These are phyloP conservation scores for Globisporangium nagaii DNA, from an alignment of 352 stramenopile genomes.

Conservation along the genomic window DNA sequence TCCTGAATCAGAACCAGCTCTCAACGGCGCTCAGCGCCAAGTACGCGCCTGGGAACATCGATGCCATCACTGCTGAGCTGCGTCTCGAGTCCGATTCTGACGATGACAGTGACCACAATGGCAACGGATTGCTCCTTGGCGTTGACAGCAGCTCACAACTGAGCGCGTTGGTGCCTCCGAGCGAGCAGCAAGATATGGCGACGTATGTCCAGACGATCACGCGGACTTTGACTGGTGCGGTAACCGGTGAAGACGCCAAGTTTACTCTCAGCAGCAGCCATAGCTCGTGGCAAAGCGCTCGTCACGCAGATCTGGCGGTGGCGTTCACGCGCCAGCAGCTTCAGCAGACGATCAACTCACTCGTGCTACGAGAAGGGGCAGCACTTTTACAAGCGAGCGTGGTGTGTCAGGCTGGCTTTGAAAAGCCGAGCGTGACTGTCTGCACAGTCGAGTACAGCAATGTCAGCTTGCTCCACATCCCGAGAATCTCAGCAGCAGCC, in stretches of 20 bases:
- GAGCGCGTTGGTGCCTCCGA: not conserved
- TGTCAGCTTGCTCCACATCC: not conserved
- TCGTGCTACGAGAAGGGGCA: not conserved
- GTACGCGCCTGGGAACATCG: conserved; percentile 14
- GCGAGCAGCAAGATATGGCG: not conserved
- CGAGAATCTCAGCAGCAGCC: not conserved
- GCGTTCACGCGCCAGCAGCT: not conserved
- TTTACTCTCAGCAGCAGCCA: conserved; percentile 6
- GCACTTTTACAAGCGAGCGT: not conserved
- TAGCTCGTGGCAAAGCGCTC: conserved; percentile 1
- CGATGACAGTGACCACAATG: conserved; percentile 5
- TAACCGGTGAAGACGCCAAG: not conserved
- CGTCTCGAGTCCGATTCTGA: conserved; percentile 9
- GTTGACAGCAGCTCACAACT: conserved; percentile 6
- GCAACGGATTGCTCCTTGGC: conserved; percentile 20
- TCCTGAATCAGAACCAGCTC: conserved; percentile 7
- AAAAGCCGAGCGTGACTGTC: not conserved
- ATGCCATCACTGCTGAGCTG: conserved; percentile 15
- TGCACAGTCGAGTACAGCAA: conserved; percentile 6
- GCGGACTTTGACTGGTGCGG: not conserved
- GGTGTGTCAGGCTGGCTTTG: not conserved
- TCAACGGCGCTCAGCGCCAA: conserved; percentile 4
- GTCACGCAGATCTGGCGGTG: not conserved
- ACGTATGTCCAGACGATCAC: conserved; percentile 11
- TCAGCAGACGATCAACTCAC: not conserved